These are phyloP conservation scores for Torulaspora pretoriensis DNA, from an alignment of 1,139 yeast genomes.

Conservation along the genomic window DNA sequence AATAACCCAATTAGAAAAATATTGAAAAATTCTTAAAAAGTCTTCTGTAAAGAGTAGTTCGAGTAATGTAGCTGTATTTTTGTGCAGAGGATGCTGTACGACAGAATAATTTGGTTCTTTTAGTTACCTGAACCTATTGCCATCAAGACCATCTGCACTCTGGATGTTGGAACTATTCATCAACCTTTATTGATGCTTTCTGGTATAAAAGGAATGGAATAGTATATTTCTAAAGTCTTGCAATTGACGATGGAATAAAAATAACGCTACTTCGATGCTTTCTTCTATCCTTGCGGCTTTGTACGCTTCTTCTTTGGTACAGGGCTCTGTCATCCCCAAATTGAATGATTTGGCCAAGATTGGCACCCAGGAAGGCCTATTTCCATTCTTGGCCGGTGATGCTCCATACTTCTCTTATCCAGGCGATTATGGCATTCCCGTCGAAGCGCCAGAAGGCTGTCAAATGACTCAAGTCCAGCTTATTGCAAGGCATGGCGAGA, in stretches of 20 bases:
- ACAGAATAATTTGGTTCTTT: neutral
- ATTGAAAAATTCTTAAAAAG: no score
- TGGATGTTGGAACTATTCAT: no score
- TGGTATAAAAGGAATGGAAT: no score
- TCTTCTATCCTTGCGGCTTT: constrained; percentile 5
- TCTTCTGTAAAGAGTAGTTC: no score
- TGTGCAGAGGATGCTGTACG: neutral
- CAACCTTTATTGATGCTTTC: no score
- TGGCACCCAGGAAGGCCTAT: constrained; percentile 16
- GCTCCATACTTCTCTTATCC: constrained; percentile 44
- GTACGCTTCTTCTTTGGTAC: constrained; percentile 3
- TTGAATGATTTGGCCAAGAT: constrained; percentile 8
- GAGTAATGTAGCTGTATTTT: no score
- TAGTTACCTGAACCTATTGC: neutral
- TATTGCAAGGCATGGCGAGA: constrained; percentile 68
- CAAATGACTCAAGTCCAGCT: constrained; percentile 61
- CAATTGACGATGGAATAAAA: neutral
- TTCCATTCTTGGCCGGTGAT: constrained; percentile 40
- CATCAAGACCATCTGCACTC: neutral
- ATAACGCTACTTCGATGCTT: neutral
- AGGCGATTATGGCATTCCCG: constrained; percentile 42
- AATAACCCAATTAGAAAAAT: neutral
- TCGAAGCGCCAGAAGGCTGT: constrained; percentile 48
- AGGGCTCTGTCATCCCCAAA: constrained; percentile 10
- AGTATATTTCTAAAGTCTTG: no score